These are phyloP conservation scores for Lentinula detonsa DNA, from an alignment of 768 basidiomycete genomes.

Conservation along the genomic window DNA sequence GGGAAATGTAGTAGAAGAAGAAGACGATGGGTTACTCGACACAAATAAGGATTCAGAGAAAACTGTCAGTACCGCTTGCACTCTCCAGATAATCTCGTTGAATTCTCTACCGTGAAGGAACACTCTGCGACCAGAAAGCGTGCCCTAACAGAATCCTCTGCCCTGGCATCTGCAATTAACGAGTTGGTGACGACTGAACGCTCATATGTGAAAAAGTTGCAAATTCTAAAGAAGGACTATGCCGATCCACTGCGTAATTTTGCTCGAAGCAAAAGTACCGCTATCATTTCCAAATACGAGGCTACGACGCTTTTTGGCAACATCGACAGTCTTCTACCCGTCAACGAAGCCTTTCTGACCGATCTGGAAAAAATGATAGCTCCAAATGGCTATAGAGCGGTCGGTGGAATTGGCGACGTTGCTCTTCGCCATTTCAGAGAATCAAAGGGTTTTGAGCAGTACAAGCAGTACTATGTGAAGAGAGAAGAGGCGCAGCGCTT, in stretches of 20 bases:
- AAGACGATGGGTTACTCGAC: constrained; percentile 40
- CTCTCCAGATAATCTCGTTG: background rate
- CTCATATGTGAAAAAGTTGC: constrained; percentile 80
- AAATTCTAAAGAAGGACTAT: constrained; percentile 80
- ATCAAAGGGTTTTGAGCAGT: constrained; percentile 80
- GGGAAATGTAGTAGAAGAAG: constrained; percentile 55
- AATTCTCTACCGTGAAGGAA: constrained; percentile 22
- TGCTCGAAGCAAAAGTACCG: constrained; percentile 75
- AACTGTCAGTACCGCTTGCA: constrained; percentile 32
- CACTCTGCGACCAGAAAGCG: constrained; percentile 44
- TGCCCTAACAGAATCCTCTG: constrained; percentile 56
- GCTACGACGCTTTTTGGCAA: constrained; percentile 94
- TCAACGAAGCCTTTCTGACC: constrained; percentile 81
- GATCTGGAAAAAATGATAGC: constrained; percentile 78
- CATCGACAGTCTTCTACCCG: constrained; percentile 80
- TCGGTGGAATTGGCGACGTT: constrained; percentile 77
- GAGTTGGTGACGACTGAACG: constrained; percentile 88
- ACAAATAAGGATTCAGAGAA: constrained; percentile 30
- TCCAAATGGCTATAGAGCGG: constrained; percentile 47
- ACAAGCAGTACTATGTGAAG: constrained; percentile 87
- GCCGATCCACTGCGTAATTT: constrained; percentile 89
- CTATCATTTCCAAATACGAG: constrained; percentile 85
- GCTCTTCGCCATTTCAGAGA: constrained; percentile 84
- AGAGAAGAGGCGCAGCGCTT: constrained; percentile 89
- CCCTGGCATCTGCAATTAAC: constrained; percentile 68